A percentile compares a stretch with the other conserved stretches of the same genome.
Conservation (phyloP, 2,329 filamentous ascomycete species). For the Fusarium virguliforme region DNA sequence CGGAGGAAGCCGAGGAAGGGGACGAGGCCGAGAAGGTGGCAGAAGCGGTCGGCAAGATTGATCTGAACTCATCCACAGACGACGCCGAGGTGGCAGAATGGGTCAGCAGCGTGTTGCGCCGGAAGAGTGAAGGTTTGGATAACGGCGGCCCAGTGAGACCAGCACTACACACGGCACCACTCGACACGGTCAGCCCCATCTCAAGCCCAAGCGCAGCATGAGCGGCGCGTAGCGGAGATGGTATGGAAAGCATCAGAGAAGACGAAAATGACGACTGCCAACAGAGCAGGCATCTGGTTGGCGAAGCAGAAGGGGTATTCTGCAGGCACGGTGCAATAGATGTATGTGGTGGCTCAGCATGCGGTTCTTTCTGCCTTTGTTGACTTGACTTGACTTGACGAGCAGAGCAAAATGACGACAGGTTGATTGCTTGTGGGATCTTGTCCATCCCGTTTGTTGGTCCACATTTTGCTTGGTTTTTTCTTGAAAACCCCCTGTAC, state of each 20-base stretch:
- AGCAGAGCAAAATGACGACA: background rate
- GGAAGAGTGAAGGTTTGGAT: constrained; percentile 66
- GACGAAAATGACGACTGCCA: constrained; percentile 29
- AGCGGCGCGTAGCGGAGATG: constrained; percentile 18
- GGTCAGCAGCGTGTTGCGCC: constrained; percentile 81
- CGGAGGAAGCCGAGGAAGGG: constrained; percentile 78
- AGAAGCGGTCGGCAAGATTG: constrained; percentile 63
- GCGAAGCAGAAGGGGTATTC: constrained; percentile 25
- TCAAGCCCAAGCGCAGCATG: constrained; percentile 57
- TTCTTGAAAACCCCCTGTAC: constrained; percentile 38
- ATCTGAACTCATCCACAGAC: constrained; percentile 63
- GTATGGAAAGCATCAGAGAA: background rate
- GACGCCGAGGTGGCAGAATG: constrained; percentile 90
- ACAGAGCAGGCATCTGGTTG: constrained; percentile 53
- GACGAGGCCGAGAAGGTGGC: constrained; percentile 63
- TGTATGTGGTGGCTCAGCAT: constrained; percentile 15
- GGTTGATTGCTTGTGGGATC: constrained; percentile 17
- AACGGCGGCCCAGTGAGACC: constrained; percentile 74
- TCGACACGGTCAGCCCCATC: constrained; percentile 79
- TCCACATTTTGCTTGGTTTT: constrained; percentile 29
- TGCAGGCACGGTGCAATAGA: constrained; percentile 31
- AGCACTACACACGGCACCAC: constrained; percentile 87
- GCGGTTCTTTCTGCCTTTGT: background rate
- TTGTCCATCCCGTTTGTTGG: constrained; percentile 29
- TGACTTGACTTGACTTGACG: background rate